Base-by-base conservation (phyloP, 2,329 filamentous ascomycete species). In the Xylariaceae sp. region DNA sequence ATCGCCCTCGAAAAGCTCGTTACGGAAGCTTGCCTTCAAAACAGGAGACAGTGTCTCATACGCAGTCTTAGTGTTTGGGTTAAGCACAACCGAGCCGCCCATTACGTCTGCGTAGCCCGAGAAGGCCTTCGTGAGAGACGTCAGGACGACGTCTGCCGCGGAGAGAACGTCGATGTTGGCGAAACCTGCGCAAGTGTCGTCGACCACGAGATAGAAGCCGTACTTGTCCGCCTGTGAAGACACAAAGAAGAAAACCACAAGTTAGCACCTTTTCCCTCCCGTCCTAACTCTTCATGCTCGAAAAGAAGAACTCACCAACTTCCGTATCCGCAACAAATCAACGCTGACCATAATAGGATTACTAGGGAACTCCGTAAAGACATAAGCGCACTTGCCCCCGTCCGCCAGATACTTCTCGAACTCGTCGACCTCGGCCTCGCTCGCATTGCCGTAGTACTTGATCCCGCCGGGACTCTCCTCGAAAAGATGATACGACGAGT, bases 71-170 rank as follows among this genome's bases (percentile, higher is more conserved):
- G 49, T 52, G 29, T 52, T 52, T 1, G 58, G 58, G 37, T 60
- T 60, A 29, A 60, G 22, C n/a, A 47, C 52, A 10, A 56, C 29
- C 6, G 52, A 57, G 14, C 56, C 56, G 12, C 47, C 55, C 47
- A 59, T 54, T 12, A 56, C 47, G 53, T 83, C 70, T 19, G 76
- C 69, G 48, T 72, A 72, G 14, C 80, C 80, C 48, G 66, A 77
- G 55, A 83, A 82, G 2, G 70, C 69, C 59, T 82, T 82, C n/a
- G 77, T 81, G 14, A 81, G 43, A 2, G 56, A 57, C n/a, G 54
- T 64, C 6, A 54, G 52, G 22, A 82, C 49, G 0, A 79, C 58
- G 51, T 82, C 77, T 2, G 72, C 70, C 0, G 67, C 62, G 5
- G 61, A 52, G 3, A 79, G 58, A 25, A 82, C 59, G 55, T 82